phyloP scores from a whole-genome alignment of 306 rosid species.

The Rubus idaeus region DNA sequence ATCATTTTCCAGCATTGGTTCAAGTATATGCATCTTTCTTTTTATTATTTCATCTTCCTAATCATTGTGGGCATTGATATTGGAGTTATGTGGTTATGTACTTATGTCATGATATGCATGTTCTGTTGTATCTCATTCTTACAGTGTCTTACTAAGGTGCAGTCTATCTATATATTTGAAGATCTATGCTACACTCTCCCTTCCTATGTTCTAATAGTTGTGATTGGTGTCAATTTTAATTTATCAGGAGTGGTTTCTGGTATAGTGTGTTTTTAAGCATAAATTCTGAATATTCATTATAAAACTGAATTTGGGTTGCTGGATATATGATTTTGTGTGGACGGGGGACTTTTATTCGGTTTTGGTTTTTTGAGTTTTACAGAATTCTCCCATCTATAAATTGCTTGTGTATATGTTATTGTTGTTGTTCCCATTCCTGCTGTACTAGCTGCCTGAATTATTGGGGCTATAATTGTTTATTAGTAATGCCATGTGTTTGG shows the following conservation, averaged over 20 bases:
- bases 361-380: not conserved
- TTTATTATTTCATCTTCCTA: not conserved
- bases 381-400: not conserved
- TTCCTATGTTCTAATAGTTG: not conserved
- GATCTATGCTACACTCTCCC: not conserved
- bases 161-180: not conserved
- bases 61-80: not conserved
- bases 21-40: not conserved
- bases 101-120: not conserved
- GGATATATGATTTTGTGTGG: not conserved
- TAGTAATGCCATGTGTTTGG: not conserved
- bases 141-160: not conserved
- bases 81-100: not conserved
- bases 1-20: not conserved
- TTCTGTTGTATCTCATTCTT: not conserved
- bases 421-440: not conserved
- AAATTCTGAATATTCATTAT: not conserved
- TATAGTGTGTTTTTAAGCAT: not conserved
- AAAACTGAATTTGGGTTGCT: not conserved
- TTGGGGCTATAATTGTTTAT: slow-evolving; percentile 3
- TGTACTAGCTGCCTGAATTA: slow-evolving; percentile 3
- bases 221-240: not conserved
- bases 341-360: not conserved
- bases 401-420: not conserved
- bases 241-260: not conserved